Evolutionary conservation across 2,329 filamentous ascomycete genomes (phyloP).

Genomic region (Pseudogymnoascus sp.): DNA sequence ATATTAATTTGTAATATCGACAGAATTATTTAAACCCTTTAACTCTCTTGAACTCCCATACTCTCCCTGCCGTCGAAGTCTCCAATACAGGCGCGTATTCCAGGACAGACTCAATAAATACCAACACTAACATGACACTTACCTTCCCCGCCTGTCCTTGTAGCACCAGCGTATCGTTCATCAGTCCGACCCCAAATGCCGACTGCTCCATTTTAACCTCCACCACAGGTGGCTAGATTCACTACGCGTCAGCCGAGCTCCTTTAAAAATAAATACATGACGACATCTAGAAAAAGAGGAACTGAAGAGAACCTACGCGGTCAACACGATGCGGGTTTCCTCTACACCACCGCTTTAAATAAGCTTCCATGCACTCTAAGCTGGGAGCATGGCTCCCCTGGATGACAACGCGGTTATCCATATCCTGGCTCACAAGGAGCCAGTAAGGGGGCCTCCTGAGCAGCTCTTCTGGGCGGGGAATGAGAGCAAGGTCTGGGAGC

Average conservation of each 20-base stretch:
- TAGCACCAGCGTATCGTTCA: constrained; percentile 40
- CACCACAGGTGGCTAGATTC: constrained; percentile 36
- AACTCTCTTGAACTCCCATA: constrained; percentile 27
- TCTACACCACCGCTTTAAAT: constrained; percentile 42
- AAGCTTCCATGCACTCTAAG: constrained; percentile 39
- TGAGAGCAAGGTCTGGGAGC: constrained; percentile 35
- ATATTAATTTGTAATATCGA: background rate
- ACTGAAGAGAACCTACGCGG: constrained; percentile 25
- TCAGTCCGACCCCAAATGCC: constrained; percentile 38
- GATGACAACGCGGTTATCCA: constrained; percentile 33
- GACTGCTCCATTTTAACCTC: constrained; percentile 39
- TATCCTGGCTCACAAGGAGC: constrained; percentile 33
- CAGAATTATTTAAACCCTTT: constrained; percentile 16
- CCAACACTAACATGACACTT: constrained; percentile 39
- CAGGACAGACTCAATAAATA: constrained; percentile 41
- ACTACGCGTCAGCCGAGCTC: constrained; percentile 9
- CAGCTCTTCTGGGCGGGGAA: constrained; percentile 44
- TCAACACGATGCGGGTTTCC: constrained; percentile 35
- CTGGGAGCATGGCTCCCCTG: constrained; percentile 43
- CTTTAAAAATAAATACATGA: background rate
- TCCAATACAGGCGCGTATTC: constrained; percentile 35
- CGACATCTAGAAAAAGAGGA: background rate
- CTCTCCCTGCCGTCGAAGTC: constrained; percentile 29
- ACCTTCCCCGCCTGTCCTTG: constrained; percentile 33
- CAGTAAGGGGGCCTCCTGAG: constrained; percentile 43